Base-by-base conservation (phyloP, 129 eudicot genomes). In the Mikania micrantha region DNA sequence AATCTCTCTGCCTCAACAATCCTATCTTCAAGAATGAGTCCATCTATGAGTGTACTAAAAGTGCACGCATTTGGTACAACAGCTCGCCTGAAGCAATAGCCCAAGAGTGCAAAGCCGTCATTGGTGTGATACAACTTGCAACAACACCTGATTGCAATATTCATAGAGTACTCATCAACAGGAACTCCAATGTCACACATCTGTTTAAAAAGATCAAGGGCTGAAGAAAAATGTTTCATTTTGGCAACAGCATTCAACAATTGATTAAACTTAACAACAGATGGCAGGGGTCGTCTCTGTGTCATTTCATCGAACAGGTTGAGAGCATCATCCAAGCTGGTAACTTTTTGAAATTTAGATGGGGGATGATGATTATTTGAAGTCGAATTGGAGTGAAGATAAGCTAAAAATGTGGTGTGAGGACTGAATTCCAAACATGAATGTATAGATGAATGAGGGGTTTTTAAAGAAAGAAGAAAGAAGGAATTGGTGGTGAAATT, bases 131-230 rank as follows among this genome's bases (percentile, higher is more conserved):
- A 6, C 54, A 64, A 13, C 15, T 25, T 38, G 25, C 69, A 64
- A 64, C 36, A 64, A 39, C 63, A 71, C 3, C 12, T 59, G 28
- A 71, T 58, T 3, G 59, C 68, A 28, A 71, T 71, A 25, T 3
- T 71, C 36, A 71, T 24, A 13, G 42, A 6, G 8, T 10, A 71
- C 0, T 21, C 9, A 28, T 42, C 2, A 29, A 25, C 2, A 4
- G 57, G 58, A 40, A 41, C 21, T 1, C 67, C n/a, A 4, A 12
- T 4, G 8, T 20, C 15, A 22, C 39, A 16, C 74, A 70, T 70
- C 24, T 70, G 36, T 22, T 28, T 58, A 13, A 24, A 24, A 12
- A 58, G 19, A 4, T 47, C 1, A 3, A 71, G 4, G 7, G 60
- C 6, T 21, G 12, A 27, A 41, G 69, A 40, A 13, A 41, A 40